These are phyloP conservation scores for Hirschfeldia incana DNA, from an alignment of 345 rosid species.

Conservation along the genomic window DNA sequence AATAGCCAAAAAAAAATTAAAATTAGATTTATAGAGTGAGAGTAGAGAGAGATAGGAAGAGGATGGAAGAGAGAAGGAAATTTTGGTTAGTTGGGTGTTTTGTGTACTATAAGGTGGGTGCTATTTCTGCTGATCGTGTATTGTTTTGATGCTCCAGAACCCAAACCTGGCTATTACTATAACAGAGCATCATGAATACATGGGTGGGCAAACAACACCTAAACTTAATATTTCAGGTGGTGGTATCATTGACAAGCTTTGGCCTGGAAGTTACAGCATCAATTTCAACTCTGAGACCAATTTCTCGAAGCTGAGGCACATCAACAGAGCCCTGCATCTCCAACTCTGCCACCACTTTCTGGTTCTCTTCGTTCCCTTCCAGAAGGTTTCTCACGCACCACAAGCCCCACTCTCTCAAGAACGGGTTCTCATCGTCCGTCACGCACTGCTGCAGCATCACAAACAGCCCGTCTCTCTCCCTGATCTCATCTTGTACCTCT, in stretches of 20 bases:
- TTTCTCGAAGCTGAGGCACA: conserved; percentile 63
- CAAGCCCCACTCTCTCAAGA: conserved; percentile 85
- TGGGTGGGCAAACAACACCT: neutral
- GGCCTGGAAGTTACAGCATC: conserved; percentile 56
- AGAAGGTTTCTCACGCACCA: conserved; percentile 69
- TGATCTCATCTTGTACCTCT: conserved; percentile 69
- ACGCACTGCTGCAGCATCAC: conserved; percentile 80
- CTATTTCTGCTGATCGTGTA: neutral
- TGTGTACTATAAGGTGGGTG: neutral
- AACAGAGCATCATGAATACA: neutral
- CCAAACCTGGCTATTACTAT: neutral
- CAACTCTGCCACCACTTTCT: conserved; percentile 59
- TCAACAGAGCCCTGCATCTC: conserved; percentile 74
- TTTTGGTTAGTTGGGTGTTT: too few species aligned
- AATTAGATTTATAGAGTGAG: too few species aligned
- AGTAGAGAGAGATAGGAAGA: too few species aligned
- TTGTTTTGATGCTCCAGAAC: neutral
- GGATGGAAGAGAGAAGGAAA: too few species aligned
- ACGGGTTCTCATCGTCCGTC: conserved; percentile 67
- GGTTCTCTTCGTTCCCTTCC: conserved; percentile 74
- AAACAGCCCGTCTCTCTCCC: conserved; percentile 55
- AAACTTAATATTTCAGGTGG: conserved; percentile 17
- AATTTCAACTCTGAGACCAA: conserved; percentile 70
- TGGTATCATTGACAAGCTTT: conserved; percentile 69
- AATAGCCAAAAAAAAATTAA: too few species aligned